A percentile compares a stretch with the other conserved stretches of the same genome.
phyloP scores from a whole-genome alignment of 257 asterid genomes.

The Solanum sitiens region DNA sequence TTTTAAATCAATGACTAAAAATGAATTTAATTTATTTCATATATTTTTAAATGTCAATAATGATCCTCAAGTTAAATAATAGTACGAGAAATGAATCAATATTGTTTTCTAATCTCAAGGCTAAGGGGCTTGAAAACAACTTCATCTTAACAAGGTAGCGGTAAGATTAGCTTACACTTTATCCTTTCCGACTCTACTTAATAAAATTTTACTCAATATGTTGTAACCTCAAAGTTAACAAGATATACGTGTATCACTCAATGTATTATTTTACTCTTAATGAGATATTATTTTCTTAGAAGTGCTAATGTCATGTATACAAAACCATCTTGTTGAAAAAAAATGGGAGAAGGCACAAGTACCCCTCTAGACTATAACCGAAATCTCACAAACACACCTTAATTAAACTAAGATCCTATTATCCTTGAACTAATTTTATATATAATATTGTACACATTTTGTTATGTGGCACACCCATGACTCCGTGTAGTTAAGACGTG shows the following conservation, averaged over 20 bases:
- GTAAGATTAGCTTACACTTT: background rate
- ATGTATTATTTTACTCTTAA: too few relatives aligned
- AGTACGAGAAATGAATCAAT: background rate
- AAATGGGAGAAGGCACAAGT: too few relatives aligned
- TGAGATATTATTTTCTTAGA: background rate
- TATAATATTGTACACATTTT: too few relatives aligned
- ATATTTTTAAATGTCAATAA: background rate
- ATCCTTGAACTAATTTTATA: too few relatives aligned
- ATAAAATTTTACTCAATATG: background rate
- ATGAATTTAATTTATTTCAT: background rate
- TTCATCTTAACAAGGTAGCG: background rate
- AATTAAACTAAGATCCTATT: too few relatives aligned
- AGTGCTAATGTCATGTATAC: background rate
- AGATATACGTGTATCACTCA: background rate
- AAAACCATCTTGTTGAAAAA: background rate
- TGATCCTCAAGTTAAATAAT: background rate
- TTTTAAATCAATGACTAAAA: background rate
- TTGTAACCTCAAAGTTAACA: background rate
- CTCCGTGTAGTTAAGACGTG: too few relatives aligned
- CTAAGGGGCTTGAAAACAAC: background rate
- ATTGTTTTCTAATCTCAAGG: background rate
- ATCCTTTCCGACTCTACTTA: background rate
- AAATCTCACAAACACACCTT: too few relatives aligned
- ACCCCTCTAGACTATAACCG: too few relatives aligned
- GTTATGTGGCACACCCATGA: too few relatives aligned